A percentile compares a stretch with the other conserved stretches of the same genome.
Conservation (phyloP, 225 moss, liverwort and hornwort genomes). For the Climacium dendroides region DNA sequence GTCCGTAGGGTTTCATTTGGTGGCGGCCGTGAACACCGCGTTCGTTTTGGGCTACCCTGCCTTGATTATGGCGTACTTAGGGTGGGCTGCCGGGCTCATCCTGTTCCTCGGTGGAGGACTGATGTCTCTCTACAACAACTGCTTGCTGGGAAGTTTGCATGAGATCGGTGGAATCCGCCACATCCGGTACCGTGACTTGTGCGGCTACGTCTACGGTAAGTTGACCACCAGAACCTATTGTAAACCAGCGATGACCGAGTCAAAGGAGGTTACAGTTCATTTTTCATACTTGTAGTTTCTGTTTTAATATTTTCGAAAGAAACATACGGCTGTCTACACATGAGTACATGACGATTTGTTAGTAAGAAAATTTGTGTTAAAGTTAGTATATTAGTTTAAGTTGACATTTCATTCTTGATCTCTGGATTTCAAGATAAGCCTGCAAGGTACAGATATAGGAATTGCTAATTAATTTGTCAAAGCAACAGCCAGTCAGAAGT, state of each 20-base stretch:
- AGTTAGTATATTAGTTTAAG: not conserved
- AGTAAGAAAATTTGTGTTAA: not conserved
- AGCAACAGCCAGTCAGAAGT: not conserved
- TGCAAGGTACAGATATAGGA: not conserved
- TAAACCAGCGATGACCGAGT: not conserved
- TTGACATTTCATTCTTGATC: not conserved
- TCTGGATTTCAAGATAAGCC: not conserved
- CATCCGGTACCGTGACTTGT: constrained; percentile 36
- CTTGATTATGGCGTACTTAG: constrained; percentile 23
- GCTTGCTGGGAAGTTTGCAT: constrained; percentile 23
- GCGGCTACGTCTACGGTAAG: constrained; percentile 19
- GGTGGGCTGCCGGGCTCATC: constrained; percentile 9
- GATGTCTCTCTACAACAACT: constrained; percentile 23
- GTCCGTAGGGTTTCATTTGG: constrained; percentile 34
- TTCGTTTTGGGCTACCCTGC: constrained; percentile 47
- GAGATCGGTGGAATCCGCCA: constrained; percentile 24
- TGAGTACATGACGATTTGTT: not conserved
- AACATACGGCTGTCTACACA: no score
- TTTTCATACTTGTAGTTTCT: not conserved
- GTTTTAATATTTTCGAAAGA: not conserved
- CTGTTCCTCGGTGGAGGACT: constrained; percentile 11
- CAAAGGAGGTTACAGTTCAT: no score
- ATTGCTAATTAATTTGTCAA: not conserved
- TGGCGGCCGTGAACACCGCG: constrained; percentile 26
- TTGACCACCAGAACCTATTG: not conserved